Base-by-base conservation (phyloP, 768 basidiomycete genomes). In the Termitomyces sp. region DNA sequence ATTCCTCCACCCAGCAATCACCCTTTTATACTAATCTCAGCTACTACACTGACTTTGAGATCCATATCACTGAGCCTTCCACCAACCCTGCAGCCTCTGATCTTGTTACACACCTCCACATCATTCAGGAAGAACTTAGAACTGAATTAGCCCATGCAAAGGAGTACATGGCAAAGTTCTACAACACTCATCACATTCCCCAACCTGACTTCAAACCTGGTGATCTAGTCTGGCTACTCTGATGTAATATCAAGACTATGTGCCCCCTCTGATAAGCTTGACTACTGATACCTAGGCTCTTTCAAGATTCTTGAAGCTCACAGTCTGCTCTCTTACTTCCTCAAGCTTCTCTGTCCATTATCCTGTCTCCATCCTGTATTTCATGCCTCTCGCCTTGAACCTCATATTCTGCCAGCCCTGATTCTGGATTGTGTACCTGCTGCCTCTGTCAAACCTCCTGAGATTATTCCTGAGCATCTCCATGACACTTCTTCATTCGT, bases 1-100 rank as follows among this genome's bases (percentile, higher is more conserved):
- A 73, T 51, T 33, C 67, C 2, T 79, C 77, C 0, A 50, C 33
- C 1, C 48, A 36, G 18, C 61, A 68, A 48, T 67, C 74, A 14
- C 78, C 75, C 1, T 77, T 78, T 66, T 76, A 69, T 30, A 65
- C 75, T 24, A 74, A 74, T 18, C 51, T 55, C 7, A 45, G 54
- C 22, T 60, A 56, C 22, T 49, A 60, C 32, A 50, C 59, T 8
- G 44, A 52, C 30, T 56, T 60, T n/a, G 40, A 62, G 32, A 30
- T 55, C 7, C 22, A 30, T 0, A 18, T 61, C 39, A 57, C 60
- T 1, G 42, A 57, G 0, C 30, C 18, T 7, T 42, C 55, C 3
- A 57, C 60, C 0, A 57, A 57, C 44, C 60, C 52, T 2, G 39
- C 60, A 4, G 46, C 60, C 12, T 46, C 51, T 3, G 56, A 61